These are phyloP conservation scores for Colletotrichum sp. DNA, from an alignment of 2,329 filamentous ascomycete genomes.

Conservation along the genomic window DNA sequence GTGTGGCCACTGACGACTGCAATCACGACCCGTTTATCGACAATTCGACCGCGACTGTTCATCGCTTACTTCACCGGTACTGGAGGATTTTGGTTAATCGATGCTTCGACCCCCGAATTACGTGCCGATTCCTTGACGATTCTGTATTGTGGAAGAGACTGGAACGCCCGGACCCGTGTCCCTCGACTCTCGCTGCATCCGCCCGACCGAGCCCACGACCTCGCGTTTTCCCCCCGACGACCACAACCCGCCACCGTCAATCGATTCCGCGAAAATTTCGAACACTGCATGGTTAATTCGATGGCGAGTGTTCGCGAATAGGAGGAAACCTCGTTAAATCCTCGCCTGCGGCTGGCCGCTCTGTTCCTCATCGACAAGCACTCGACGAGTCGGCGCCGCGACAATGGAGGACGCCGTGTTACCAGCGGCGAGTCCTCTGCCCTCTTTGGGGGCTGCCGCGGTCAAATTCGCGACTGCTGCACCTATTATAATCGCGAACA, in stretches of 20 bases:
- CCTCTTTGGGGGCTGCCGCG: constrained; percentile 21
- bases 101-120: constrained; percentile 1
- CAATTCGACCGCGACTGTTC: not conserved
- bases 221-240: constrained; percentile 3
- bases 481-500: constrained; percentile 47
- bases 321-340: constrained; percentile 18
- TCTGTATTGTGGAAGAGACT: not conserved
- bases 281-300: constrained; percentile 26
- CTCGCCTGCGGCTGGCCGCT: constrained; percentile 30
- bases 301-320: constrained; percentile 36
- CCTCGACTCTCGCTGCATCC: constrained; percentile 17
- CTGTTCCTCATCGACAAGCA: constrained; percentile 23
- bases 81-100: not conserved
- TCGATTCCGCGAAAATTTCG: not conserved
- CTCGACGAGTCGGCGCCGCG: constrained; percentile 28
- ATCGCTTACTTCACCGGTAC: not conserved
- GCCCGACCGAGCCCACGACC: constrained; percentile 15
- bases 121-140: not conserved
- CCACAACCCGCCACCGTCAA: not conserved
- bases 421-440: constrained; percentile 21
- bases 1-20: not conserved
- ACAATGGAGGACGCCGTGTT: constrained; percentile 27
- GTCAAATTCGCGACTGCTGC: constrained; percentile 39
- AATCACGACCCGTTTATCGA: constrained; percentile 4
- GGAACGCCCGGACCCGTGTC: constrained; percentile 5